phyloP scores from a whole-genome alignment of 2,329 filamentous ascomycete species.

The Aspergillus glaucus region DNA sequence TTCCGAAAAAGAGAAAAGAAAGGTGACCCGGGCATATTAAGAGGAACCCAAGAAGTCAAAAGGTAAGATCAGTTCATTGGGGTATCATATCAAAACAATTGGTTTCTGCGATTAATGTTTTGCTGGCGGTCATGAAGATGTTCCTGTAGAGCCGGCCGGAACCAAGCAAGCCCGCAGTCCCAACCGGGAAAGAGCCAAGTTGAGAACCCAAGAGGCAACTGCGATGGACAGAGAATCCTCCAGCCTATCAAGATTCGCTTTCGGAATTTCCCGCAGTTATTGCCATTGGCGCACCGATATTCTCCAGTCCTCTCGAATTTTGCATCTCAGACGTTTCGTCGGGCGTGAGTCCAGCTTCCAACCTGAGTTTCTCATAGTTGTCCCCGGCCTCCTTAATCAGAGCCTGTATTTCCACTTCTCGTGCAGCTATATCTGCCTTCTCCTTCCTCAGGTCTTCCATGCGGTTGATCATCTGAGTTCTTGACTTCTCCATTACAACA shows the following conservation, averaged over 20 bases:
- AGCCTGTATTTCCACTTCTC: conserved; percentile 74
- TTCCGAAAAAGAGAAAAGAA: conserved; percentile 27
- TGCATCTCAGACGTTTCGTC: conserved; percentile 22
- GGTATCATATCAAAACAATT: conserved; percentile 9
- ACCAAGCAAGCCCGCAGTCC: not conserved
- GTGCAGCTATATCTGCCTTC: conserved; percentile 58
- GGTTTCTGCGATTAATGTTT: not conserved
- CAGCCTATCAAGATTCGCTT: conserved; percentile 15
- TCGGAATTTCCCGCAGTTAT: conserved; percentile 21
- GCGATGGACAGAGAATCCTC: not conserved
- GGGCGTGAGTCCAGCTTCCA: conserved; percentile 32
- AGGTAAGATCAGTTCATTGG: conserved; percentile 1
- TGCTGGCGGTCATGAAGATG: not conserved
- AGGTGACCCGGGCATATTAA: conserved; percentile 20
- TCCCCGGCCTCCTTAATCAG: conserved; percentile 75
- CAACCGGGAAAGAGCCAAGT: conserved; percentile 7
- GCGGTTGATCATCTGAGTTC: conserved; percentile 53
- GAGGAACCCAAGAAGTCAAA: conserved; percentile 15
- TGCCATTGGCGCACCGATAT: conserved; percentile 26
- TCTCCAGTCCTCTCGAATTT: conserved; percentile 33
- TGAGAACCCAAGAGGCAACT: not conserved
- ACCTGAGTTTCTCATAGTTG: conserved; percentile 56
- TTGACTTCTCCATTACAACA: conserved; percentile 57
- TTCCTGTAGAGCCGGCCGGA: too few relatives aligned
- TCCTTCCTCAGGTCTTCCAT: conserved; percentile 64